Base-by-base conservation (phyloP, 768 basidiomycete genomes). In the Trametes punicea region DNA sequence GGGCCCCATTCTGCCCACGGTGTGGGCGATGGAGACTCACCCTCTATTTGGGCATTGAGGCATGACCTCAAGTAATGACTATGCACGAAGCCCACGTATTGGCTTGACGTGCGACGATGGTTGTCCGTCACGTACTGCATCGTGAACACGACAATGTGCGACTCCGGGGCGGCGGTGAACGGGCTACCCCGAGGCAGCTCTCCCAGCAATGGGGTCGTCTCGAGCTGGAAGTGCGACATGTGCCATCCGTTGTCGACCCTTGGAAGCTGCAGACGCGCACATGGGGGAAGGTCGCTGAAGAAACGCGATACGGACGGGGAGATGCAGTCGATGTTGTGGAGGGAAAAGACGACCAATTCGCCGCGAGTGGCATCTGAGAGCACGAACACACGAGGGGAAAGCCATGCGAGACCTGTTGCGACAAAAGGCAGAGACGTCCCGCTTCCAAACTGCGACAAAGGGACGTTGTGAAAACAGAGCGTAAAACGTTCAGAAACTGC, bases 331-430 rank as follows among this genome's bases (percentile, higher is more conserved):
- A 48, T 27, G 30, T 36, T 31, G 4, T 48, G 34, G 1, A 56
- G 51, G 11, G 66, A 68, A n/a, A 76, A 74, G 10, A 79, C 46
- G 30, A 73, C 67, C 10, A 84, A 50, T 13, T 75, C 65, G 48
- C 81, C 68, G 2, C 70, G 52, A 6, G 79, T 78, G 7, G 46
- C 46, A 10, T 64, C 65, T 3, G 55, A 46, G n/a, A 82, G 51
- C 45, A 77, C 69, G 64, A 75, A 76, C 3, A 76, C 71, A 3
- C 75, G 70, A 7, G 69, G 61, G 2, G 74, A 72, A 46, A 84
- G 67, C 47, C 81, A 78, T 1, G 77, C 71, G 61, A 82, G 77
- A 61, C 80, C 77, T 57, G 67, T 73, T 0, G 73, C 68, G 0
- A 55, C 59, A 0, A 58, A 51, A 0, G 72, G 73, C 13, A 76